phyloP scores from a whole-genome alignment of 345 rosid species.

The Diplotaxis tenuifolia region DNA sequence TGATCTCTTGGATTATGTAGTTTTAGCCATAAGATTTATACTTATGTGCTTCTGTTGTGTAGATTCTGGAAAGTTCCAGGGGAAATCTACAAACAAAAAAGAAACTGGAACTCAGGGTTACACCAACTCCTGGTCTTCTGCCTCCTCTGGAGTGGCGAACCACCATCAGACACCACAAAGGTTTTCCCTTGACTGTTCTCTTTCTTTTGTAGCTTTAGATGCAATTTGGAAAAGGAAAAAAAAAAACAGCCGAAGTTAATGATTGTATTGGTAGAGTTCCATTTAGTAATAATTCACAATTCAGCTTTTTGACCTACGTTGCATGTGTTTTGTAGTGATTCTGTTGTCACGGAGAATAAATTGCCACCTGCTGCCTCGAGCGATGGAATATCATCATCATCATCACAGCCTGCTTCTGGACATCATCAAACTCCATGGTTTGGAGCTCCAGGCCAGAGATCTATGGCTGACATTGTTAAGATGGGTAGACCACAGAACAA shows the following conservation, averaged over 20 bases:
- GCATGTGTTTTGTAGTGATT: conserved; percentile 52
- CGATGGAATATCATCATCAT: conserved; percentile 49
- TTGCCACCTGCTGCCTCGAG: conserved; percentile 32
- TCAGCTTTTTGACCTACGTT: not conserved
- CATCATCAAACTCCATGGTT: conserved; percentile 70
- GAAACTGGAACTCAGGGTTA: conserved; percentile 60
- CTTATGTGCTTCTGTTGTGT: conserved; percentile 21
- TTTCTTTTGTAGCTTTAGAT: conserved; percentile 13
- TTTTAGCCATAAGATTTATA: conserved; percentile 29
- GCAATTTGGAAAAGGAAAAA: not conserved
- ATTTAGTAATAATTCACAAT: not conserved
- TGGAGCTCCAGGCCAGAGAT: conserved; percentile 71
- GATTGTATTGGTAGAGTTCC: not conserved
- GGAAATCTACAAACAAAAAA: conserved; percentile 59
- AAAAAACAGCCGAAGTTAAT: no score
- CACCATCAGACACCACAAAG: conserved; percentile 45
- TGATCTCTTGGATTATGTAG: not conserved
- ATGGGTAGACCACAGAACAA: conserved; percentile 79
- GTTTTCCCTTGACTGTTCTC: conserved; percentile 36
- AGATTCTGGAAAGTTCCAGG: conserved; percentile 52
- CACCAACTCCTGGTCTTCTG: conserved; percentile 48
- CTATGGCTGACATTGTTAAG: conserved; percentile 95
- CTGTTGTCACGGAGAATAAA: conserved; percentile 43
- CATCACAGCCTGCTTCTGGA: conserved; percentile 54
- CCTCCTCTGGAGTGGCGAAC: conserved; percentile 40